Percentiles rank a stretch among this genome's conserved stretches.
Evolutionary conservation across 495 filamentous ascomycete species (phyloP).

Genomic region (Xylaria flabelliformis): DNA sequence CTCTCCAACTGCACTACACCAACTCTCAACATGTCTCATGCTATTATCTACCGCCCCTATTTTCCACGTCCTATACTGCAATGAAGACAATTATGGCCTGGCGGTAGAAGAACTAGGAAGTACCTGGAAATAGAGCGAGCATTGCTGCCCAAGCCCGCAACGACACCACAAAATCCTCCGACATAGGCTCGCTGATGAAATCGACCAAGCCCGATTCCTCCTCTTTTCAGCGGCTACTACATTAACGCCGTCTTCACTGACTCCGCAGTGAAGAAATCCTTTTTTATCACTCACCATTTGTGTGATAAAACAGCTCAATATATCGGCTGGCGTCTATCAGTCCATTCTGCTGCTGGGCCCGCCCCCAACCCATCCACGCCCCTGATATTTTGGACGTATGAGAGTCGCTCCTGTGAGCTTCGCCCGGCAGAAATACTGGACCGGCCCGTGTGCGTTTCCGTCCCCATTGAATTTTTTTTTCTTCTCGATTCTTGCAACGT

Average conservation of each 20-base stretch:
- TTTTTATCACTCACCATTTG: constrained; percentile 37
- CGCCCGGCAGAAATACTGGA: constrained; percentile 42
- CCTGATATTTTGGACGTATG: constrained; percentile 37
- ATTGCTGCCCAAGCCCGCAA: constrained; percentile 58
- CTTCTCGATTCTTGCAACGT: constrained; percentile 30
- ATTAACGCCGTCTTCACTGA: constrained; percentile 28
- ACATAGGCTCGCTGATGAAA: constrained; percentile 41
- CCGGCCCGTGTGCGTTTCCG: constrained; percentile 29
- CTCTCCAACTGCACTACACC: constrained; percentile 11
- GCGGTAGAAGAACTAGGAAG: constrained; percentile 26
- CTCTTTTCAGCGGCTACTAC: constrained; percentile 24
- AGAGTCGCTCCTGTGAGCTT: constrained; percentile 42
- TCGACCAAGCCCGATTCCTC: constrained; percentile 38
- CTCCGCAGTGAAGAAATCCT: constrained; percentile 38
- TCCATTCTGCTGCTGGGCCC: constrained; percentile 42
- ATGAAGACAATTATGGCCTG: constrained; percentile 9
- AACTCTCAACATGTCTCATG: constrained; percentile 16
- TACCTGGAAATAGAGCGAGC: constrained; percentile 50
- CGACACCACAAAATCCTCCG: constrained; percentile 40
- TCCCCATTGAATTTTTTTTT: constrained; percentile 32
- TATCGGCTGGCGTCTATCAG: constrained; percentile 49
- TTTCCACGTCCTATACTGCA: constrained; percentile 9
- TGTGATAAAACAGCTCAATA: constrained; percentile 29
- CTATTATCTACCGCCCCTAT: constrained; percentile 2
- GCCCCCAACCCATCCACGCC: constrained; percentile 34